These are phyloP conservation scores for Lactarius sanguifluus DNA, from an alignment of 768 basidiomycete species.

Conservation along the genomic window DNA sequence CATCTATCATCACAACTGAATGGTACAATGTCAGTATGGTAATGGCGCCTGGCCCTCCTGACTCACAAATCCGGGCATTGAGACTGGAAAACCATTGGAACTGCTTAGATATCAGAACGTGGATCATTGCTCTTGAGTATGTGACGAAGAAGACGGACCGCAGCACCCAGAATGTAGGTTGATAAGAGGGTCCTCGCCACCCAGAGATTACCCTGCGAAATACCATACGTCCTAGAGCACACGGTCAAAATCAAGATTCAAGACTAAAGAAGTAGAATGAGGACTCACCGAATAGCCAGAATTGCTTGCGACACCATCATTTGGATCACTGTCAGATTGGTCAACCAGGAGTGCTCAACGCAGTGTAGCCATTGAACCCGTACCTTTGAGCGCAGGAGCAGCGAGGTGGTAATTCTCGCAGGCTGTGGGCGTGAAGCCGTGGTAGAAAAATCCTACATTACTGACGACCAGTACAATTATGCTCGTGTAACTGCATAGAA, in stretches of 20 bases:
- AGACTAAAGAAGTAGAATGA: neutral
- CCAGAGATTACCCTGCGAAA: conserved; percentile 46
- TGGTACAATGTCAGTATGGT: conserved; percentile 22
- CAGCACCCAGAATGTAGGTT: conserved; percentile 43
- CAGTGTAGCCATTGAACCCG: conserved; percentile 10
- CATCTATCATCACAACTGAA: conserved; percentile 15
- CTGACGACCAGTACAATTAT: conserved; percentile 49
- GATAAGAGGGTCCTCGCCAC: conserved; percentile 42
- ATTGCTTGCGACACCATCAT: conserved; percentile 65
- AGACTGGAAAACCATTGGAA: conserved; percentile 59
- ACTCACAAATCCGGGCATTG: conserved; percentile 49
- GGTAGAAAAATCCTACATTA: conserved; percentile 59
- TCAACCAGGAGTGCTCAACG: neutral
- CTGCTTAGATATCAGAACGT: conserved; percentile 31
- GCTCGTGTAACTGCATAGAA: conserved; percentile 43
- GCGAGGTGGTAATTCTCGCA: conserved; percentile 53
- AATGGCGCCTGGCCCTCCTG: neutral
- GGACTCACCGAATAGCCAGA: conserved; percentile 53
- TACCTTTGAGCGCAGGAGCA: conserved; percentile 66
- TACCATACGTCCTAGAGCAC: conserved; percentile 51
- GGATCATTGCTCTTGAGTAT: conserved; percentile 24
- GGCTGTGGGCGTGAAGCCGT: conserved; percentile 44
- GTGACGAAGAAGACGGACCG: conserved; percentile 39
- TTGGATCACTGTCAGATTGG: conserved; percentile 51
- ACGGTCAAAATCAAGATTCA: neutral